A percentile compares a stretch with the other conserved stretches of the same genome.
Evolutionary conservation across 768 basidiomycete species (phyloP).

Genomic region (Daedaleopsis sinensis): DNA sequence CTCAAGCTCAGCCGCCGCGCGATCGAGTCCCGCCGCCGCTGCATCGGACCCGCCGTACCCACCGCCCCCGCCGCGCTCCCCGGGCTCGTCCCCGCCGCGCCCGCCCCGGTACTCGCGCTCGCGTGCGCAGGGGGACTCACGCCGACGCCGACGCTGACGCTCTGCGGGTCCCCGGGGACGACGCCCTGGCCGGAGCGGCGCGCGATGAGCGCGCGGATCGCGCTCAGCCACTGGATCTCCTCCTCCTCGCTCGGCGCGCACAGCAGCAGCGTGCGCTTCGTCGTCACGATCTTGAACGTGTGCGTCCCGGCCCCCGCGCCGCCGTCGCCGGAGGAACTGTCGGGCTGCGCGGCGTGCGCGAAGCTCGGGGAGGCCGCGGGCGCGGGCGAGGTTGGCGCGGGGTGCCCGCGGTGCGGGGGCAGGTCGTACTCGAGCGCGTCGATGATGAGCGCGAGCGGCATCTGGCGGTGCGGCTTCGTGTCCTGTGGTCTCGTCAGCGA

Average conservation of each 20-base stretch:
- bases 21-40: slow-evolving; percentile 31
- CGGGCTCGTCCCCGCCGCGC: slow-evolving; percentile 2
- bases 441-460: slow-evolving; percentile 82
- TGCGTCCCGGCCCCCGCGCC: slow-evolving; percentile 47
- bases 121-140: background rate
- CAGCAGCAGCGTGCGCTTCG: slow-evolving; percentile 84
- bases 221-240: slow-evolving; percentile 97
- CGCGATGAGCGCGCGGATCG: slow-evolving; percentile 88
- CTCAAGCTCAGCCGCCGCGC: slow-evolving; percentile 36
- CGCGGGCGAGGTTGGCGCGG: slow-evolving; percentile 36
- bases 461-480: slow-evolving; percentile 83
- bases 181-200: slow-evolving; percentile 49
- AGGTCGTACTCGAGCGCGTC: slow-evolving; percentile 91
- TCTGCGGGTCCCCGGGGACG: slow-evolving; percentile 33
- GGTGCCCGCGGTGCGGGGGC: slow-evolving; percentile 46
- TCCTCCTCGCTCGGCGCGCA: slow-evolving; percentile 98
- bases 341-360: slow-evolving; percentile 28
- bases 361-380: slow-evolving; percentile 37
- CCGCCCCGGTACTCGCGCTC: slow-evolving; percentile 4
- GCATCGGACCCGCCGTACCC: background rate
- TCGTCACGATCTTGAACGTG: slow-evolving; percentile 96
- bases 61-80: background rate
- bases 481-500: slow-evolving; percentile 56
- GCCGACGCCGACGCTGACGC: too few species aligned
- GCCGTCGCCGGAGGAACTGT: too few species aligned